phyloP scores from a whole-genome alignment of 1,284 basidiomycete genomes.

The Bjerkandera adusta region DNA sequence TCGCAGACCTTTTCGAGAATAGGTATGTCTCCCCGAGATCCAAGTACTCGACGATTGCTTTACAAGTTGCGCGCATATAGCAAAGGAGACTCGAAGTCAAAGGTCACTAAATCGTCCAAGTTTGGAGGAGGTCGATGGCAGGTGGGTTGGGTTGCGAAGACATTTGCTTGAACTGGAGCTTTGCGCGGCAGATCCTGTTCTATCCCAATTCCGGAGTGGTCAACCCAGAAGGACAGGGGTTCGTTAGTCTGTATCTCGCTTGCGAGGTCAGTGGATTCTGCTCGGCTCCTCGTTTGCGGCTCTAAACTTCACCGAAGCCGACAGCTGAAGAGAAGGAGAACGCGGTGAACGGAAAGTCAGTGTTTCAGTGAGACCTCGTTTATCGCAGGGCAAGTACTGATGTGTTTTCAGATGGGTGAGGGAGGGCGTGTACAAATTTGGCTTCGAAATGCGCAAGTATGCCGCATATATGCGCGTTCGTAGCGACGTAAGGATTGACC shows the following conservation, averaged over 20 bases:
- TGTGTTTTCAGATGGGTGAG: constrained; percentile 79
- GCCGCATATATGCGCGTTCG: too few relatives aligned
- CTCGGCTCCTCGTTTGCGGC: too few relatives aligned
- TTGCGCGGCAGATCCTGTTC: constrained; percentile 59
- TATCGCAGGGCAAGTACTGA: too few relatives aligned
- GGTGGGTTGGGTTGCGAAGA: too few relatives aligned
- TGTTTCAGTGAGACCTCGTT: too few relatives aligned
- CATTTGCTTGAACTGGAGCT: not conserved
- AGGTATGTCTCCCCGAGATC: constrained; percentile 40
- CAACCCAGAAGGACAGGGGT: constrained; percentile 39
- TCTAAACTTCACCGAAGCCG: too few relatives aligned
- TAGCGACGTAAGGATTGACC: not conserved
- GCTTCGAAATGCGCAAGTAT: constrained; percentile 77
- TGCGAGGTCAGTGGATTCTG: constrained; percentile 65
- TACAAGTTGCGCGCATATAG: constrained; percentile 25
- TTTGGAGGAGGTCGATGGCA: constrained; percentile 76
- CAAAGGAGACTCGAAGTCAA: constrained; percentile 69
- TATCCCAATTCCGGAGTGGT: constrained; percentile 76
- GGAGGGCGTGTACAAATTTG: constrained; percentile 83
- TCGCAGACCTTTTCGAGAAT: constrained; percentile 70
- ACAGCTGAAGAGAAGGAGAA: constrained; percentile 73
- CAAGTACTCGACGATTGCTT: not conserved
- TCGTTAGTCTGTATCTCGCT: constrained; percentile 73
- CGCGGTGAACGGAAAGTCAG: constrained; percentile 60
- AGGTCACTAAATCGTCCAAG: constrained; percentile 61